Evolutionary conservation across 176 grass and related monocot species (phyloP).

Genomic region (Miscanthus lutarioriparius): DNA sequence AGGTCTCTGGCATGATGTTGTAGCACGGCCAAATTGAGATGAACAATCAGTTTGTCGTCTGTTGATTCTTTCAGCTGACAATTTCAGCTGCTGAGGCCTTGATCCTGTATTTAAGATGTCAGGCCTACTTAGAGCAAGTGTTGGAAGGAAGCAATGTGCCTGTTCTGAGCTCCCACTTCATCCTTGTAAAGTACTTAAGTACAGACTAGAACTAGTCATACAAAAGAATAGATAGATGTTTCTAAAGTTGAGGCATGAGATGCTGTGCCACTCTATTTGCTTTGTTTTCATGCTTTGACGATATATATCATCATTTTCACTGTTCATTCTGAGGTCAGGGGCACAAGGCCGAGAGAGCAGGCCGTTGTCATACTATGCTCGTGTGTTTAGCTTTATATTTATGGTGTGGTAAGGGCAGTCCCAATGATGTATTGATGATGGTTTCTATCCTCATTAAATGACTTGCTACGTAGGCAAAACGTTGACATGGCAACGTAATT

Average conservation of each 20-base stretch:
- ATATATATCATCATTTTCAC: neutral
- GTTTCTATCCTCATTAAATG: too few species aligned
- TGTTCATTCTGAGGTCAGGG: neutral
- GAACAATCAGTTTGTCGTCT: neutral
- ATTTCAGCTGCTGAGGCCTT: neutral
- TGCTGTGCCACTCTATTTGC: neutral
- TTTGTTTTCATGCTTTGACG: neutral
- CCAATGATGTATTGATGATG: too few species aligned
- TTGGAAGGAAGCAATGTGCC: neutral
- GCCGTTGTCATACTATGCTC: neutral
- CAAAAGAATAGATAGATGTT: conserved; percentile 13
- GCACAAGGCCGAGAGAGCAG: neutral
- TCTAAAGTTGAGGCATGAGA: neutral
- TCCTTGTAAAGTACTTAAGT: conserved; percentile 26
- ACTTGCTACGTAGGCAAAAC: too few species aligned
- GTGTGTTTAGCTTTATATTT: neutral
- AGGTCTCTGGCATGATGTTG: neutral
- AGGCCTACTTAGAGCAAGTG: conserved; percentile 8
- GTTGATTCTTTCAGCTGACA: conserved; percentile 12
- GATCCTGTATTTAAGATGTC: conserved; percentile 5
- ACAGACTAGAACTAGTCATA: neutral
- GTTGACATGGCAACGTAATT: too few species aligned
- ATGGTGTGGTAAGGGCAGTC: neutral
- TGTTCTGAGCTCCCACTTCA: neutral
- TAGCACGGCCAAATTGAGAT: neutral